Evolutionary conservation across 2,329 filamentous ascomycete genomes (phyloP).

Genomic region (Verticillium isaacii): DNA sequence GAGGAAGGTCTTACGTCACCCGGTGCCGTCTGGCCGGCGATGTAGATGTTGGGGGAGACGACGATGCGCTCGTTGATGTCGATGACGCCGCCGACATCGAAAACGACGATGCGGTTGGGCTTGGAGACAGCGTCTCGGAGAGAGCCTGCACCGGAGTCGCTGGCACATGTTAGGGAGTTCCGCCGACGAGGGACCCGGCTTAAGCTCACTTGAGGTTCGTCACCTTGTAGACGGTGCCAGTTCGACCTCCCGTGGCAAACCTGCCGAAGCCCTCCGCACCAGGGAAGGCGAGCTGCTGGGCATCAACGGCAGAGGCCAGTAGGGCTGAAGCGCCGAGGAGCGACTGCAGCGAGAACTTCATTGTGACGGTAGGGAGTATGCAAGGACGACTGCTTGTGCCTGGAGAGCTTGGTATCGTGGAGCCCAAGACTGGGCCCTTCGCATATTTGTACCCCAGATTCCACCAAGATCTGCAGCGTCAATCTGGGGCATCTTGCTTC

Average conservation of each 20-base stretch:
- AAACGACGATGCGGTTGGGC: constrained; percentile 43
- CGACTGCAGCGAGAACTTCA: not conserved
- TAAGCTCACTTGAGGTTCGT: constrained; percentile 33
- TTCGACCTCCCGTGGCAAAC: constrained; percentile 38
- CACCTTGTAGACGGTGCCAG: constrained; percentile 42
- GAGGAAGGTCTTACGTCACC: constrained; percentile 32
- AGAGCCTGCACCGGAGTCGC: constrained; percentile 41
- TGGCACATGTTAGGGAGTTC: constrained; percentile 4
- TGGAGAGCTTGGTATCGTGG: not conserved
- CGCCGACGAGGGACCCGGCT: not conserved
- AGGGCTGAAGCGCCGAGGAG: not conserved
- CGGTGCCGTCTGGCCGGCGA: constrained; percentile 45
- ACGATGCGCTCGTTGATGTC: constrained; percentile 40
- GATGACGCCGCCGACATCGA: constrained; percentile 44
- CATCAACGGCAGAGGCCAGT: not conserved
- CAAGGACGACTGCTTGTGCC: not conserved
- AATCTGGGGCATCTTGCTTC: not conserved
- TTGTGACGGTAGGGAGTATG: not conserved
- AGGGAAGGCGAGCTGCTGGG: constrained; percentile 34
- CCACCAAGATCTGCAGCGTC: not conserved
- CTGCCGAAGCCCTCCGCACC: constrained; percentile 46
- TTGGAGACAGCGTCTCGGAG: constrained; percentile 44
- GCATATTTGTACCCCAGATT: not conserved
- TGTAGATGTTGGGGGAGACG: constrained; percentile 40
- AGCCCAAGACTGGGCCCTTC: not conserved